phyloP scores from a whole-genome alignment of 2,329 filamentous ascomycete species.

The Fusarium denticulatum region DNA sequence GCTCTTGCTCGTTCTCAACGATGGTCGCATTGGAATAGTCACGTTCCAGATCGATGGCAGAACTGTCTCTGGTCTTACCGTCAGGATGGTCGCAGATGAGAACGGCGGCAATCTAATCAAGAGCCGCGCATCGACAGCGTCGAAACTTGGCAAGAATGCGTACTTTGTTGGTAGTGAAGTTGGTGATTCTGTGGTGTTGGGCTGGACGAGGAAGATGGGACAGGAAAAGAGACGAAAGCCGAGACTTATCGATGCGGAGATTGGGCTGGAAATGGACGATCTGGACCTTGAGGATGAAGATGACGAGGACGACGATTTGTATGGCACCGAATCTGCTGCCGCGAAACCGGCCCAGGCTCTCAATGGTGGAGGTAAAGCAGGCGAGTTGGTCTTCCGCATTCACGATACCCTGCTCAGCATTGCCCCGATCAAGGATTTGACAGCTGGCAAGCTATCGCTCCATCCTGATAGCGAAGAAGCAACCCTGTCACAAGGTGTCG shows the following conservation, averaged over 20 bases:
- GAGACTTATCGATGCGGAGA: conserved; percentile 64
- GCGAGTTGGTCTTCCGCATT: conserved; percentile 77
- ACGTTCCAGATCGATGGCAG: conserved; percentile 89
- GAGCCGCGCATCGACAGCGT: conserved; percentile 73
- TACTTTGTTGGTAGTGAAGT: conserved; percentile 90
- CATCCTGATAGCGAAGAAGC: conserved; percentile 57
- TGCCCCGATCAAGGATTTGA: conserved; percentile 80
- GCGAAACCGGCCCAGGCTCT: conserved; percentile 60
- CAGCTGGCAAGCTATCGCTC: conserved; percentile 68
- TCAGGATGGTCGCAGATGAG: conserved; percentile 72
- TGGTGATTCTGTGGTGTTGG: conserved; percentile 81
- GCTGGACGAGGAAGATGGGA: conserved; percentile 76
- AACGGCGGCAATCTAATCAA: conserved; percentile 71
- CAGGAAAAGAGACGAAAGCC: conserved; percentile 73
- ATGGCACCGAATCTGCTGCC: conserved; percentile 70
- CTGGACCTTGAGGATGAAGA: conserved; percentile 70
- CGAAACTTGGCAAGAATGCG: conserved; percentile 71
- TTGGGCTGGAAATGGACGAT: conserved; percentile 62
- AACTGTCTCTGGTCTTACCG: conserved; percentile 85
- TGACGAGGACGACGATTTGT: conserved; percentile 69
- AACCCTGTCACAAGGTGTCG: conserved; percentile 56
- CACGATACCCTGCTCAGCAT: conserved; percentile 82
- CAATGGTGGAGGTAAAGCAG: conserved; percentile 59
- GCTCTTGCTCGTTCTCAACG: conserved; percentile 81
- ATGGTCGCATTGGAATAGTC: conserved; percentile 78